phyloP scores from a whole-genome alignment of 2,329 filamentous ascomycete genomes.

The Incumbomyces delicatus region DNA sequence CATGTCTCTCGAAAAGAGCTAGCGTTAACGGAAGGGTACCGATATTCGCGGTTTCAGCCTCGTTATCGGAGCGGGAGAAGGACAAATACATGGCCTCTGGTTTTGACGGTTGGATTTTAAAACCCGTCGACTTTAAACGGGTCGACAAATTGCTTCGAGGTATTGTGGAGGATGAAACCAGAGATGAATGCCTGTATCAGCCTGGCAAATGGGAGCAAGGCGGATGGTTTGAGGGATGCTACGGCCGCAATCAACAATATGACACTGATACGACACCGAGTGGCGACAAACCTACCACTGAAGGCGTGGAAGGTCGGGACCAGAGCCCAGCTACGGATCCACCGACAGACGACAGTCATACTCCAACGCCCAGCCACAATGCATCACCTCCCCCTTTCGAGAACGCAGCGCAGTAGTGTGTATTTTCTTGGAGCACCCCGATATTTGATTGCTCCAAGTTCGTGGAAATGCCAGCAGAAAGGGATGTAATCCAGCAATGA shows the following conservation, averaged over 20 bases:
- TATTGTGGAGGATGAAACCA: slow-evolving; percentile 51
- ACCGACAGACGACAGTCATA: background rate
- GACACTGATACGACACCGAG: slow-evolving; percentile 20
- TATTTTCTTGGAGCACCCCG: no score
- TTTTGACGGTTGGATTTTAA: slow-evolving; percentile 86
- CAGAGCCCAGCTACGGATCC: no score
- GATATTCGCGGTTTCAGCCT: slow-evolving; percentile 80
- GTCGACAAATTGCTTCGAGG: slow-evolving; percentile 60
- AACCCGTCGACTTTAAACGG: slow-evolving; percentile 73
- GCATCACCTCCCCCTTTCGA: no score
- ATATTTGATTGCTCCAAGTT: no score
- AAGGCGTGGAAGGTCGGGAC: background rate
- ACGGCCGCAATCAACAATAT: slow-evolving; percentile 17
- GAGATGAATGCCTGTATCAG: slow-evolving; percentile 56
- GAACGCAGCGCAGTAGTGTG: no score
- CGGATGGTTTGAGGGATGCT: slow-evolving; percentile 61
- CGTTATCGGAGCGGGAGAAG: slow-evolving; percentile 59
- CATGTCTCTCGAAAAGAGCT: slow-evolving; percentile 50
- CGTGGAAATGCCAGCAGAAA: no score
- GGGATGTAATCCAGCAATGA: no score
- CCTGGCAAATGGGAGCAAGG: slow-evolving; percentile 73
- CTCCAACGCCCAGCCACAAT: no score
- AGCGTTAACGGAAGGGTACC: slow-evolving; percentile 57
- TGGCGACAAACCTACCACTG: slow-evolving; percentile 10
- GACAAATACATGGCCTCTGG: slow-evolving; percentile 64